Percentiles rank a stretch among this genome's conserved stretches.
These are phyloP conservation scores for Vaccinium vitisidaea DNA, from an alignment of 148 eudicot species.

Conservation along the genomic window DNA sequence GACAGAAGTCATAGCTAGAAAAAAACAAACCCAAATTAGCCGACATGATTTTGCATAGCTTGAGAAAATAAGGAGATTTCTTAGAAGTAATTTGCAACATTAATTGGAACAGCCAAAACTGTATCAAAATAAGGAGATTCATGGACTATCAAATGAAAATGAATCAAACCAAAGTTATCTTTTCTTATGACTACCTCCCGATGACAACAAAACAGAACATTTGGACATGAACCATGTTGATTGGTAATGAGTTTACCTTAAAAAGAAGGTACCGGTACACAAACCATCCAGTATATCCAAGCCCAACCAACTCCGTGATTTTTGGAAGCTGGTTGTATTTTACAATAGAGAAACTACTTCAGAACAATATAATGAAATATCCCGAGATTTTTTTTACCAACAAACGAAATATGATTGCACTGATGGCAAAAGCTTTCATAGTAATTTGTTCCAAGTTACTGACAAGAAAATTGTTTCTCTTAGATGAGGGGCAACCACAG, in stretches of 20 bases:
- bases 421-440: slow-evolving; percentile 32
- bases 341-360: neutral
- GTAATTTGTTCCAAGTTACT: neutral
- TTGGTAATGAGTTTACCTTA: slow-evolving; percentile 54
- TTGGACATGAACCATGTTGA: neutral
- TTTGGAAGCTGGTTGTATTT: slow-evolving; percentile 76
- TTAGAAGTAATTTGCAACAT: neutral
- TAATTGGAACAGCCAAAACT: neutral
- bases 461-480: neutral
- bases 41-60: neutral
- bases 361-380: neutral
- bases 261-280: slow-evolving; percentile 98
- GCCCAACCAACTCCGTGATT: slow-evolving; percentile 96
- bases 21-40: neutral
- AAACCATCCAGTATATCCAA: slow-evolving; percentile 99
- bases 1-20: neutral
- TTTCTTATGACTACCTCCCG: neutral
- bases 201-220: neutral
- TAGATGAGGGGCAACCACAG: neutral
- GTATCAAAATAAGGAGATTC: neutral
- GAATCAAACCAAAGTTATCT: neutral
- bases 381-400: neutral
- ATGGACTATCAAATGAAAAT: neutral
- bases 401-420: slow-evolving; percentile 40
- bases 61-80: neutral